phyloP scores from a whole-genome alignment of 768 basidiomycete genomes.

The Rhizopogon sp. region DNA sequence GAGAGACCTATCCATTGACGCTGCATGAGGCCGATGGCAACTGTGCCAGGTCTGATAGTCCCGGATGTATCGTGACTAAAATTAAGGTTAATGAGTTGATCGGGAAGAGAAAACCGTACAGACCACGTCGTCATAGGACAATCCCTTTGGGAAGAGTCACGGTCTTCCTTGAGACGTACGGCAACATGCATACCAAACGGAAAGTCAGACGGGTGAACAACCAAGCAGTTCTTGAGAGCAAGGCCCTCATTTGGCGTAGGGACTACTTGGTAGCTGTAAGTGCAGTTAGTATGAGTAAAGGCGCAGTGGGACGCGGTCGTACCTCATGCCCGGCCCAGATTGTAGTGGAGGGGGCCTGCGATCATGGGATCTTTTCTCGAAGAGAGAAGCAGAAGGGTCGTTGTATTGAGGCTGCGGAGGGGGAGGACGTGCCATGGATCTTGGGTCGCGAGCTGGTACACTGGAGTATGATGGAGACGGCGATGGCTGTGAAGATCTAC shows the following conservation, averaged over 20 bases:
- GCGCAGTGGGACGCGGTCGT: background rate
- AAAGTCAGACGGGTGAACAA: slow-evolving; percentile 80
- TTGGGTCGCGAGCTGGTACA: slow-evolving; percentile 32
- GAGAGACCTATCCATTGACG: slow-evolving; percentile 91
- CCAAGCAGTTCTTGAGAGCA: slow-evolving; percentile 76
- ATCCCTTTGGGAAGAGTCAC: background rate
- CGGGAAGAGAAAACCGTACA: slow-evolving; percentile 14
- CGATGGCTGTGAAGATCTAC: slow-evolving; percentile 27
- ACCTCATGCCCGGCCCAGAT: slow-evolving; percentile 20
- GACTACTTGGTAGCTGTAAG: slow-evolving; percentile 49
- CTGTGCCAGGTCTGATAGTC: slow-evolving; percentile 57
- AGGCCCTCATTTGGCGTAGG: slow-evolving; percentile 59
- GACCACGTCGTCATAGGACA: slow-evolving; percentile 76
- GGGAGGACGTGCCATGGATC: slow-evolving; percentile 28
- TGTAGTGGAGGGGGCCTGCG: slow-evolving; percentile 35
- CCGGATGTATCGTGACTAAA: slow-evolving; percentile 75
- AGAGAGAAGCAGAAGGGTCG: slow-evolving; percentile 43
- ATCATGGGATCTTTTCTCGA: slow-evolving; percentile 44
- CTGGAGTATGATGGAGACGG: slow-evolving; percentile 36
- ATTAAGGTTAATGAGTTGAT: slow-evolving; percentile 21
- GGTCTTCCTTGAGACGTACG: slow-evolving; percentile 47
- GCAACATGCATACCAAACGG: slow-evolving; percentile 66
- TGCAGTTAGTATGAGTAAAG: background rate
- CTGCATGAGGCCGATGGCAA: slow-evolving; percentile 76
- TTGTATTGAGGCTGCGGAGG: slow-evolving; percentile 48